phyloP scores from a whole-genome alignment of 2,329 filamentous ascomycete species.

The Claviceps purpurea region DNA sequence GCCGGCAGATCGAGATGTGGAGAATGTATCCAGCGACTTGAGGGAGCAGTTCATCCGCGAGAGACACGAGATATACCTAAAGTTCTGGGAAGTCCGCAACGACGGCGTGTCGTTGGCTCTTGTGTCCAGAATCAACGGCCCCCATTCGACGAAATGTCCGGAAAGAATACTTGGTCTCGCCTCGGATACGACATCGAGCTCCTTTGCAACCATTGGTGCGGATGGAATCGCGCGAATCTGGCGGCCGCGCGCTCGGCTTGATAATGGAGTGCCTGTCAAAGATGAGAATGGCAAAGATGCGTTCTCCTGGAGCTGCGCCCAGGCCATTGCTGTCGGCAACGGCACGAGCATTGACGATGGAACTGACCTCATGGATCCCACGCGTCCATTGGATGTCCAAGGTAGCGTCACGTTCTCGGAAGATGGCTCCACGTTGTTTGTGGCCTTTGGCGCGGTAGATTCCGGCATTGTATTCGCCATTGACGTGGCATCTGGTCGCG shows the following conservation, averaged over 20 bases:
- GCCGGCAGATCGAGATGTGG: conserved; percentile 56
- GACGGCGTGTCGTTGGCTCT: conserved; percentile 52
- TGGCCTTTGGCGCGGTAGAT: conserved; percentile 41
- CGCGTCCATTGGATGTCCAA: conserved; percentile 25
- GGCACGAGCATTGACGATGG: conserved; percentile 29
- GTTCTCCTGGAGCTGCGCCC: conserved; percentile 62
- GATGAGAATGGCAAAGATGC: conserved; percentile 44
- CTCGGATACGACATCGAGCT: conserved; percentile 51
- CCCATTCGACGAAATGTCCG: conserved; percentile 49
- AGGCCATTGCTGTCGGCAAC: conserved; percentile 40
- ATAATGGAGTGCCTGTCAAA: conserved; percentile 53
- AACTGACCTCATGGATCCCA: conserved; percentile 13
- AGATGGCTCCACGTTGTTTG: conserved; percentile 73
- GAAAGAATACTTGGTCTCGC: conserved; percentile 59
- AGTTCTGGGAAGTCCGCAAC: conserved; percentile 70
- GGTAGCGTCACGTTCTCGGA: conserved; percentile 67
- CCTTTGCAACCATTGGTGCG: conserved; percentile 75
- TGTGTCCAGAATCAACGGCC: conserved; percentile 69
- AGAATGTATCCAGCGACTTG: conserved; percentile 24
- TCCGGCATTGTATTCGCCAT: conserved; percentile 60
- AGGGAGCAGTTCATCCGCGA: conserved; percentile 34
- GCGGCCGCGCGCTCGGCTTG: conserved; percentile 57
- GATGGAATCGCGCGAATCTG: conserved; percentile 71
- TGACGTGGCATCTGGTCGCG: conserved; percentile 52
- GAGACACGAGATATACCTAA: conserved; percentile 64